These are phyloP conservation scores for Chytriomyces sp. DNA, from an alignment of 192 early-diverging fungal genomes.

Conservation along the genomic window DNA sequence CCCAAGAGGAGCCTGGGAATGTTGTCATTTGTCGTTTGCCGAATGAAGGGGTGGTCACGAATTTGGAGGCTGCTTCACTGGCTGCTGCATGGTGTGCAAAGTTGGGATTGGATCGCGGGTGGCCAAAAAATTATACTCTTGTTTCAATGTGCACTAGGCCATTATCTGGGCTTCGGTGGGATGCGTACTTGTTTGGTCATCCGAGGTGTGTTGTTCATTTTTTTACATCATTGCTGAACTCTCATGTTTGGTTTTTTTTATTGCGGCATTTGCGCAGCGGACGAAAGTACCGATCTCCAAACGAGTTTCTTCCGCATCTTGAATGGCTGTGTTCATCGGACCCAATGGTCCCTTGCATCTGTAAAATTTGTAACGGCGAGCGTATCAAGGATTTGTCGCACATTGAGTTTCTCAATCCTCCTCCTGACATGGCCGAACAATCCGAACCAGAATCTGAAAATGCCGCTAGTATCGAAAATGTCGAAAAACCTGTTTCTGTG, in stretches of 20 bases:
- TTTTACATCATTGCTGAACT: too few species aligned
- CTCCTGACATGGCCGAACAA: too few species aligned
- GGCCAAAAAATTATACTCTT: conserved; percentile 14
- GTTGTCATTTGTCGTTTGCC: background rate
- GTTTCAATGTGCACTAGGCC: background rate
- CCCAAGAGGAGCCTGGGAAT: background rate
- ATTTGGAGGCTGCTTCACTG: conserved; percentile 6
- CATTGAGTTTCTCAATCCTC: background rate
- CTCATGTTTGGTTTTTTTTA: too few species aligned
- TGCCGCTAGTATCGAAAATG: too few species aligned
- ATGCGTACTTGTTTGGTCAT: conserved; percentile 29
- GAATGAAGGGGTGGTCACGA: background rate
- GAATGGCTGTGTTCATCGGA: conserved; percentile 11
- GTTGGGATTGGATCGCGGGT: conserved; percentile 9
- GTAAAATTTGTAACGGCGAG: conserved; percentile 24
- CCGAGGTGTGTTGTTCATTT: background rate
- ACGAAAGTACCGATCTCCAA: conserved; percentile 21
- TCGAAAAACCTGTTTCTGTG: too few species aligned
- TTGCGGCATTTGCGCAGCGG: background rate
- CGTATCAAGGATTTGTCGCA: background rate
- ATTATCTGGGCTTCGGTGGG: background rate
- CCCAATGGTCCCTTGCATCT: conserved; percentile 5
- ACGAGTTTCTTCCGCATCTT: conserved; percentile 28
- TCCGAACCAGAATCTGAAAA: too few species aligned
- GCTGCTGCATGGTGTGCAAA: conserved; percentile 19